These are phyloP conservation scores for Geotrichum australiense DNA, from an alignment of 1,139 yeast species.

Conservation along the genomic window DNA sequence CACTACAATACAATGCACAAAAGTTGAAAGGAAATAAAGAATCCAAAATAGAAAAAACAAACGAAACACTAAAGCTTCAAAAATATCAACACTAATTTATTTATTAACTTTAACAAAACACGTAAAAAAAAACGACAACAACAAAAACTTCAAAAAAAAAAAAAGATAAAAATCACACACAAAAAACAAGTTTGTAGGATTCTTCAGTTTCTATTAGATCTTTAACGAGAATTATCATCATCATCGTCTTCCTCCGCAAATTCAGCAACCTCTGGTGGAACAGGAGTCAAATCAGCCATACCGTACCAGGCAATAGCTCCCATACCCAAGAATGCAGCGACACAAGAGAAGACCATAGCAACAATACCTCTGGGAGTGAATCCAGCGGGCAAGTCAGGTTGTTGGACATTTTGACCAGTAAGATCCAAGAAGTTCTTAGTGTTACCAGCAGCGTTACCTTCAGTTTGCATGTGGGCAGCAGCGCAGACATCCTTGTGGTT, in stretches of 20 bases:
- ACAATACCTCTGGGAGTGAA: slow-evolving; percentile 87
- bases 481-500: slow-evolving; percentile 57
- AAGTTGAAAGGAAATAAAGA: no score
- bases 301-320: slow-evolving; percentile 74
- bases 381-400: slow-evolving; percentile 61
- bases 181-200: background rate
- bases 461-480: slow-evolving; percentile 41
- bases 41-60: no score
- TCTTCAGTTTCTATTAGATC: background rate
- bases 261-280: no score
- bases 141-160: background rate
- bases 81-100: no score
- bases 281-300: slow-evolving; percentile 45
- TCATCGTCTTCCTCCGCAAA: background rate
- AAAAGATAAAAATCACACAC: background rate
- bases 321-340: slow-evolving; percentile 77
- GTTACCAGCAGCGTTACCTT: slow-evolving; percentile 88
- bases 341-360: slow-evolving; percentile 72
- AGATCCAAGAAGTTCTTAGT: slow-evolving; percentile 55
- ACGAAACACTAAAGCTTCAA: no score
- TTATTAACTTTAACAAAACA: no score
- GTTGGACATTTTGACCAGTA: slow-evolving; percentile 65
- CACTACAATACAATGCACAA: background rate
- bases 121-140: background rate
- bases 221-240: background rate